Percentiles rank a stretch among this genome's conserved stretches.
phyloP scores from a whole-genome alignment of 1,284 basidiomycete species.

The Psilocybe mexicana region DNA sequence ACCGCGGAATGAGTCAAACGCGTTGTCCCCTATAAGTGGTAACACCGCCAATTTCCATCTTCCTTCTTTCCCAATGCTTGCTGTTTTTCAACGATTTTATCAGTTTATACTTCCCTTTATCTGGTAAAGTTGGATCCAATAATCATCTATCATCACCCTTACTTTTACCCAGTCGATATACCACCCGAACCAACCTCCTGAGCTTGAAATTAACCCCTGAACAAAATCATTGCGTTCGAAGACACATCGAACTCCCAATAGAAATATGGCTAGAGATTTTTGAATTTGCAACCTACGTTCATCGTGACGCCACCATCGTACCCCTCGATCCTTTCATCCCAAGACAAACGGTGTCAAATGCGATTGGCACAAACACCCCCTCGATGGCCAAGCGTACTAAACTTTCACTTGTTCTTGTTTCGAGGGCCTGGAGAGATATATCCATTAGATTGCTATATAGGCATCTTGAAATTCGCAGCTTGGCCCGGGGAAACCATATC shows the following conservation, averaged over 20 bases:
- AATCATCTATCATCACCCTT: constrained; percentile 15
- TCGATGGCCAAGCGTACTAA: constrained; percentile 46
- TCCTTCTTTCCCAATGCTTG: constrained; percentile 26
- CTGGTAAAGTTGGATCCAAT: constrained; percentile 30
- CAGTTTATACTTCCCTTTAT: constrained; percentile 30
- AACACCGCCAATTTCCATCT: constrained; percentile 10
- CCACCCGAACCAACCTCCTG: not conserved
- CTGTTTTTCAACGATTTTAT: constrained; percentile 25
- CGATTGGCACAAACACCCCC: constrained; percentile 42
- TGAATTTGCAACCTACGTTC: constrained; percentile 52
- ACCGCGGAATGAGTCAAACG: not conserved
- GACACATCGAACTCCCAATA: constrained; percentile 38
- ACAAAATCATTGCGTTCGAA: not conserved
- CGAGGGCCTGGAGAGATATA: constrained; percentile 46
- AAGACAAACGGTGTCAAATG: constrained; percentile 37
- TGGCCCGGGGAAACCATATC: constrained; percentile 35
- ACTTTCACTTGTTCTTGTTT: constrained; percentile 49
- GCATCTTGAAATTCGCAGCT: constrained; percentile 46
- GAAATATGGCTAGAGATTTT: constrained; percentile 61
- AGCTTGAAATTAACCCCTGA: constrained; percentile 1
- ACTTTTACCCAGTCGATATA: constrained; percentile 18
- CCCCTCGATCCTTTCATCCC: constrained; percentile 43
- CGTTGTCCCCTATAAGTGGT: not conserved
- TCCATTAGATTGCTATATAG: constrained; percentile 48
- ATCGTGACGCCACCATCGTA: constrained; percentile 37